Percentiles rank a stretch among this genome's conserved stretches.
These are phyloP conservation scores for Triglochin maritima DNA, from an alignment of 106 monocot species.

Conservation along the genomic window DNA sequence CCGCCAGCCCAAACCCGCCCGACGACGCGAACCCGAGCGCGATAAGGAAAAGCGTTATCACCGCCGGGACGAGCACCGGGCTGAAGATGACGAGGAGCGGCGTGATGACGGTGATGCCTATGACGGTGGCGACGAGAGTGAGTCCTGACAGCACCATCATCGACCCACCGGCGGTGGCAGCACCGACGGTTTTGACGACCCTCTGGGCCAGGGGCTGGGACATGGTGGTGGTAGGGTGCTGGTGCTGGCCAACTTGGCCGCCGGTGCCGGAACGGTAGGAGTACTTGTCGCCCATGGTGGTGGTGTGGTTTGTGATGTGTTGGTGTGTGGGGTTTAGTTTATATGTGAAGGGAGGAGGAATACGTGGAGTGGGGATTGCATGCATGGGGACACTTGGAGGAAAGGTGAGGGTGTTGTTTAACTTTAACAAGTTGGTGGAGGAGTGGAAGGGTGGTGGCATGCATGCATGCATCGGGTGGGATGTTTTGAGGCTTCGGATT, in stretches of 20 bases:
- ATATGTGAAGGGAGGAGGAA: neutral
- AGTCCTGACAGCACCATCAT: constrained; percentile 64
- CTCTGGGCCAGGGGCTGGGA: constrained; percentile 21
- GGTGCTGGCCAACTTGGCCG: neutral
- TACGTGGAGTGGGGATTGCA: constrained; percentile 1
- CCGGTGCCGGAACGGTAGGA: neutral
- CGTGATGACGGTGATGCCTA: constrained; percentile 42
- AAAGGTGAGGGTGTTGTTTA: no score
- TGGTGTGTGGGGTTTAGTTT: neutral
- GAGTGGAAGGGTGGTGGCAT: no score
- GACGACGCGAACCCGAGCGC: constrained; percentile 52
- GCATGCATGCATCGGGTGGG: no score
- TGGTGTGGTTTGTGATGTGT: neutral
- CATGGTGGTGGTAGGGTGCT: neutral
- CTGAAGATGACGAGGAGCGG: constrained; percentile 73
- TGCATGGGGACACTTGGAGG: neutral
- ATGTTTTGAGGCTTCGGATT: no score
- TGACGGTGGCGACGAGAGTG: constrained; percentile 54
- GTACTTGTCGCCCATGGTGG: neutral
- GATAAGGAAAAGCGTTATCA: constrained; percentile 27
- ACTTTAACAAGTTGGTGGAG: no score
- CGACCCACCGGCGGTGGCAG: constrained; percentile 38
- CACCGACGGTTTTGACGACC: constrained; percentile 32
- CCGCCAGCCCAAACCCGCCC: constrained; percentile 72
- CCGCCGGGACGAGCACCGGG: constrained; percentile 70